Evolutionary conservation across 1,139 yeast species (phyloP), one percentile per base, ranked within the genome.

Genomic region (Blastobotrys aristatus): DNA sequence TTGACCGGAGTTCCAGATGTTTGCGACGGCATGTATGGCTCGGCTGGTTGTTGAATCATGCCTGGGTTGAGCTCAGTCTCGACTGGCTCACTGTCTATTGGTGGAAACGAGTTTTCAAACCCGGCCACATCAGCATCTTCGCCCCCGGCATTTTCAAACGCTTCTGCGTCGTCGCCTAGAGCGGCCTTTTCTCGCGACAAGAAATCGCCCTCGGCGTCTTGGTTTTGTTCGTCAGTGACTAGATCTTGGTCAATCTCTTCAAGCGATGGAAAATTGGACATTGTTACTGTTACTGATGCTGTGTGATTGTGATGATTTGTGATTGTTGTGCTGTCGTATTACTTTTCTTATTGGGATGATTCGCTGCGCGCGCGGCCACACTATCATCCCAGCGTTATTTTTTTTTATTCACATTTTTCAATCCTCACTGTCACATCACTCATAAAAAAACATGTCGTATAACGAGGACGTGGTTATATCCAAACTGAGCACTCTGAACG

Each of bases 121-220:
- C 56, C 60, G 14, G 57, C 47, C 53, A 79, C 86, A 54, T 77
- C 83, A 47, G 77, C 81, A 22, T 67, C 73, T n/a, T 73, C 70
- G 5, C 73, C 79, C 16, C 69, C 71, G 4, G 27, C 21, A 52
- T 78, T 79, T 43, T 76, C 88, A 68, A 87, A 87, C 59, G 83
- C 89, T 38, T 71, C 73, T 32, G 73, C 74, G 50, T 75, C 81
- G 53, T 82, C 90, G 14, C 97, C 97, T 10, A 89, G 70, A 35
- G 84, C 73, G 54, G 87, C 95, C 65, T 82, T 80, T 68, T 90
- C 97, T 62, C 97, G 80, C 40, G 88, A 74, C 53, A 88, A 72
- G 63, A 90, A 86, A 67, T 89, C 96, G 45, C 65, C 73, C 47
- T 63, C 72, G 40, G 53, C 59, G 34, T 53, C 42, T 14, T 59